Evolutionary conservation across 2,329 filamentous ascomycete species (phyloP), one percentile per base, ranked within the genome.

Genomic region (Colletotrichum musae): DNA sequence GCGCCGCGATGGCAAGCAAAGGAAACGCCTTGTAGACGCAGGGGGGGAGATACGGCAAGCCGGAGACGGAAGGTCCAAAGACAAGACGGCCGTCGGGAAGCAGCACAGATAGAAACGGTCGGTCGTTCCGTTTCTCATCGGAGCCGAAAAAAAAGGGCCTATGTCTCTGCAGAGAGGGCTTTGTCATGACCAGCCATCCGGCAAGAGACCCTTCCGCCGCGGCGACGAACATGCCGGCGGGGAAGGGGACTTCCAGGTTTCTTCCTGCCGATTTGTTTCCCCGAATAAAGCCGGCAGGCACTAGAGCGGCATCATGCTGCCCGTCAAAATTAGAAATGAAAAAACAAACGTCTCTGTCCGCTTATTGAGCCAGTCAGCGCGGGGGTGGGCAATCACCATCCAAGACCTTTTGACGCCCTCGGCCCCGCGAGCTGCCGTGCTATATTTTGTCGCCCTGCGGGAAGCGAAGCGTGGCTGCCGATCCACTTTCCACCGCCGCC

Each of bases 311-410:
- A 41, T 16, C 10, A 39, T 45, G 26, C 39, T 36, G 32, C 26
- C 64, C n/a, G 36, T 52, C 57, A 57, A 52, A 32, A 43, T 63
- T 53, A 63, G 57, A 58, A 68, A 36, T 9, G 7, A 36, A 36
- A 10, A 9, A 36, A 36, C 7, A 36, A 10, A 36, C 32, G 10
- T 36, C 32, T 24, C 32, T 6, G 57, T 26, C 67, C 57, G 67
- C 64, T 68, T 58, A 48, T 62, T 63, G 58, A 68, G 57, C 67
- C 64, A 68, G 67, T 68, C 39, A 70, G 67, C 63, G 67, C 63
- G 47, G 45, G 26, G 32, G 51, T 41, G 48, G 47, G 10, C 47
- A 21, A 18, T 39, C 18, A 53, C 50, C 18, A 24, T 4, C 21
- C 21, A 24, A 24, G 21, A 24, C 2, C 21, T 24, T 24, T 18